phyloP scores from a whole-genome alignment of 2,329 filamentous ascomycete genomes.

The Cryphonectria parasitica region DNA sequence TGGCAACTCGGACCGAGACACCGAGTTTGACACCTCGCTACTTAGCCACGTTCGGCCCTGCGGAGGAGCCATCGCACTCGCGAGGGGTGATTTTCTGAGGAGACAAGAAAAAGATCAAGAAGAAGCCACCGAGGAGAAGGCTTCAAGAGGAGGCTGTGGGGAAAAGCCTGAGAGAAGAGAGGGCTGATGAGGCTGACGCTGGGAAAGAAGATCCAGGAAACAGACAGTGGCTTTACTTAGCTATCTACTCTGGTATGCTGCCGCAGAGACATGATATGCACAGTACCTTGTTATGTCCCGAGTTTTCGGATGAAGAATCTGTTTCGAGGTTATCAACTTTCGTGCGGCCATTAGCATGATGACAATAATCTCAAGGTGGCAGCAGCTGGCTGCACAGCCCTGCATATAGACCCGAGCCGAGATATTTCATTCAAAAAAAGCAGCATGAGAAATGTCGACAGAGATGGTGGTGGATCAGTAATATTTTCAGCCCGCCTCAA shows the following conservation, averaged over 20 bases:
- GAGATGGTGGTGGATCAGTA: not conserved
- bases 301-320: not conserved
- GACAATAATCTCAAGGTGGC: no score
- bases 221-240: not conserved
- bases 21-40: not conserved
- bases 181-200: not conserved
- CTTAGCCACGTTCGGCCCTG: not conserved
- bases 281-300: not conserved
- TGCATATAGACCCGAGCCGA: conserved; percentile 5
- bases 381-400: no score
- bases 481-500: not conserved
- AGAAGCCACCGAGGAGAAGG: not conserved
- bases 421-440: not conserved
- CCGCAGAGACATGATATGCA: not conserved
- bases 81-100: not conserved
- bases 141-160: not conserved
- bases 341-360: not conserved
- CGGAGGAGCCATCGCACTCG: not conserved
- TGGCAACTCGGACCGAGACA: not conserved
- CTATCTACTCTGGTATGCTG: not conserved
- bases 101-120: no score
- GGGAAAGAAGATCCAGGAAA: not conserved
- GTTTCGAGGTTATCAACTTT: not conserved
- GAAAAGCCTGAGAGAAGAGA: not conserved
- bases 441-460: not conserved